Conservation (phyloP, 2,329 filamentous ascomycete genomes). For the Pseudocercospora vitis region DNA sequence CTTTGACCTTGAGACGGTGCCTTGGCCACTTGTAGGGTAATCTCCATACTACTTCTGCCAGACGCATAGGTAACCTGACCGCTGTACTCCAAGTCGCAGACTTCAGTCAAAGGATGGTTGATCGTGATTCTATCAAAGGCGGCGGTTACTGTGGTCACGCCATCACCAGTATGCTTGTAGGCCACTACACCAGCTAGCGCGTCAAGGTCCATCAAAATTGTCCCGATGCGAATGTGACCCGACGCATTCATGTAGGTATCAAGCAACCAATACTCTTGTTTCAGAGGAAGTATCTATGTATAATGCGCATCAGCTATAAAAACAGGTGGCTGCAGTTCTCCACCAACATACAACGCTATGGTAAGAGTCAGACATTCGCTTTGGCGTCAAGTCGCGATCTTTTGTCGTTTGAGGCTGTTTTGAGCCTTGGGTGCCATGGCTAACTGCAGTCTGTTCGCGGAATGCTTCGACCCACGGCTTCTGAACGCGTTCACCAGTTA, state of each 20-base stretch:
- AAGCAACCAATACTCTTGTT: conserved; percentile 72
- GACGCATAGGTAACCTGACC: conserved; percentile 70
- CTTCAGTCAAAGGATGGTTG: conserved; percentile 70
- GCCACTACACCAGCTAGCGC: conserved; percentile 74
- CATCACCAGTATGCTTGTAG: conserved; percentile 68
- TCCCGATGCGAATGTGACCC: conserved; percentile 71
- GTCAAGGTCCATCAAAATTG: conserved; percentile 77
- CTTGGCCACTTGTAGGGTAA: conserved; percentile 71
- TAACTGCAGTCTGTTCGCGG: conserved; percentile 50
- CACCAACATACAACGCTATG: conserved; percentile 59
- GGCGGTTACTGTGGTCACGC: conserved; percentile 63
- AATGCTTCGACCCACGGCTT: conserved; percentile 70
- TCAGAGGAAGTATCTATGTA: conserved; percentile 64
- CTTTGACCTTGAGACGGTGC: conserved; percentile 60
- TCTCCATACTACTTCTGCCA: conserved; percentile 70
- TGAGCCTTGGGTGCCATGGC: conserved; percentile 35
- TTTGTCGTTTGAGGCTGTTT: conserved; percentile 39
- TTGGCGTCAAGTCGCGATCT: conserved; percentile 61
- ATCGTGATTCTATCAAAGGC: conserved; percentile 66
- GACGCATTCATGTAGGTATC: conserved; percentile 76
- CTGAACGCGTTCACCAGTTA: conserved; percentile 60
- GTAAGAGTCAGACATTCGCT: conserved; percentile 70
- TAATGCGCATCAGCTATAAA: conserved; percentile 36
- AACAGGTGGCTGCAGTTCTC: conserved; percentile 4
- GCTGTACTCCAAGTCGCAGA: conserved; percentile 74